Evolutionary conservation across 1,139 yeast genomes (phyloP), one percentile per base, ranked within the genome.

Genomic region (Scheffersomyces cryptocercus): DNA sequence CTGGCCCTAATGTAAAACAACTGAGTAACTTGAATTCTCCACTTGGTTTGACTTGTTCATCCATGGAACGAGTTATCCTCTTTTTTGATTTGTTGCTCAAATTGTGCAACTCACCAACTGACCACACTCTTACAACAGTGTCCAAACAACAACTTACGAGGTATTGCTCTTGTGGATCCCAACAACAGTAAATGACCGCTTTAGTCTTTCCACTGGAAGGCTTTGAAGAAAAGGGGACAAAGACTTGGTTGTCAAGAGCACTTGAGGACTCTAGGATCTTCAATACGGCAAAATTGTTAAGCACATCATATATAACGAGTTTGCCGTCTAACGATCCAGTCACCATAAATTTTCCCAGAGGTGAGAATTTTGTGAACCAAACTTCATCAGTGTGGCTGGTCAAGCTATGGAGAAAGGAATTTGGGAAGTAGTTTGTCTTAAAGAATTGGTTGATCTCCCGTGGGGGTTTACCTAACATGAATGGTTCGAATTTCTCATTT

Each of bases 351-450:
- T 73, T 74, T 1, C 97, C 97, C 64, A 79, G 77, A 35, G 90
- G 88, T 3, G 95, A 85, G 58, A 88, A 90, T 47, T 80, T 79
- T 12, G 86, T 73, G 56, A 75, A 85, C 97, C 97, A 91, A 5
- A 88, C 95, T 60, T 91, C 97, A 53, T 85, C 83, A 0, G 70
- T 65, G 57, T 88, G 95, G 41, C 73, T 70, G 2, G 67, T 58
- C 16, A 89, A 59, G 0, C 70, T 65, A 41, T 62, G 64, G 13
- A 70, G 53, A 12, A 65, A 61, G 13, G 67, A 64, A 28, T 66
- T 65, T 1, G 93, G 93, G 51, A 85, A 80, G 29, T 41, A 30
- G 13, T 46, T 49, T 4, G 41, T 36, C 32, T 47, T 52, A 33
- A 45, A 53, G 41, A 46, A 42, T 5, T 45, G 47, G 24, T 42